Evolutionary conservation across 805 yeast species (phyloP).

Genomic region (Myxozyma sirexii): DNA sequence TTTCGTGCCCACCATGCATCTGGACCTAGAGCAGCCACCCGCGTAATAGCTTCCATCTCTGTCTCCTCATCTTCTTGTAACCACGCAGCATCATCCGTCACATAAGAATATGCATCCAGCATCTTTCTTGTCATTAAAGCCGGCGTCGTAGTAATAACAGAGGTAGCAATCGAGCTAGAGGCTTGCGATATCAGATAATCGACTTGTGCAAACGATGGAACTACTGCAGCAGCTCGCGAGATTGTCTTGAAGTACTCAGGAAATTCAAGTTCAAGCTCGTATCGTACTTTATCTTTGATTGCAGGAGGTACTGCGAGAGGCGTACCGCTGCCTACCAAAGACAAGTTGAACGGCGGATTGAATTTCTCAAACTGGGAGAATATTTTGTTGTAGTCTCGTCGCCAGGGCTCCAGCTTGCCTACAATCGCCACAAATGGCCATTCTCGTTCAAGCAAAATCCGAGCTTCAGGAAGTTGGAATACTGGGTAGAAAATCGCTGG

Average conservation of each 20-base stretch:
- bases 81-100: conserved; percentile 27
- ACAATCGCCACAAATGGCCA: conserved; percentile 26
- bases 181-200: conserved; percentile 26
- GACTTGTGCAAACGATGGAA: conserved; percentile 28
- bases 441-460: conserved; percentile 1
- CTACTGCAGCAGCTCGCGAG: conserved; percentile 17
- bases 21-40: conserved; percentile 15
- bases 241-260: conserved; percentile 20
- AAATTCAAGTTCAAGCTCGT: conserved; percentile 18
- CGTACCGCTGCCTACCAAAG: conserved; percentile 20
- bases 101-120: conserved; percentile 21
- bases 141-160: conserved; percentile 25
- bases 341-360: conserved; percentile 17
- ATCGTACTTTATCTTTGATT: conserved; percentile 6
- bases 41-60: conserved; percentile 25
- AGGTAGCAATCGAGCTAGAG: conserved; percentile 28
- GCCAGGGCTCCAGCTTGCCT: conserved; percentile 34
- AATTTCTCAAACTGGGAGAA: conserved; percentile 12
- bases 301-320: conserved; percentile 13
- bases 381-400: conserved; percentile 25
- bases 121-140: conserved; percentile 19
- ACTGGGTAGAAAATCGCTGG: conserved; percentile 26
- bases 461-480: conserved; percentile 15
- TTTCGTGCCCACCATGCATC: conserved; percentile 25
- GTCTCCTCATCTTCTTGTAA: conserved; percentile 25